Base-by-base conservation (phyloP, 192 early-diverging fungal genomes). In the Coemansia brasiliensis region DNA sequence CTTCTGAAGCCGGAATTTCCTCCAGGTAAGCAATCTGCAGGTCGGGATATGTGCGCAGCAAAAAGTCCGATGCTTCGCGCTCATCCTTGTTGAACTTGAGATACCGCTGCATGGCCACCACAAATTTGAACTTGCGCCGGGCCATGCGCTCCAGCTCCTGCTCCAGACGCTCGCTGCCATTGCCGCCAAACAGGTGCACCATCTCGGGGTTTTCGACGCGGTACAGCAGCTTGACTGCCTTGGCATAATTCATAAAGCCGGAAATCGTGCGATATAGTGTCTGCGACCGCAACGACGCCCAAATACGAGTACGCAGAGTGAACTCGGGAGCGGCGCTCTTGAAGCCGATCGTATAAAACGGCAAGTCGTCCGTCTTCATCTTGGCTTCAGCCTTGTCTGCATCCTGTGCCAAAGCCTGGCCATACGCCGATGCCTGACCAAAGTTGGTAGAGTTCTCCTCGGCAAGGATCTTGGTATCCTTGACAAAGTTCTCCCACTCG, bases 401-500 rank as follows among this genome's bases (percentile, higher is more conserved):
- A 41, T 74, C 68, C 73, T 81, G 79, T 3, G 72, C 69, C 32
- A 81, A 46, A 4, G 73, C 79, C 55, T 81, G 72, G 35, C 79
- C 81, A 50, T 73, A 72, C 5, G 73, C 69, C 11, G 74, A 75
- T 1, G 75, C 69, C 60, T 82, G 70, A 15, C 70, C 76, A 71
- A 82, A 83, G 72, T 73, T 73, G 61, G 61, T 45, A 49, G 77
- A 73, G 73, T 76, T 83, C 37, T 91, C 89, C 56, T 88, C 85
- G 12, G 83, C 90, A 64, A 92, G 48, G 13, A 87, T 85, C 80
- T 90, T 92, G 55, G 87, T 90, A 50, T 93, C 91, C 65, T 88
- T 85, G 42, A 91, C 92, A 81, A 92, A 94, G 75, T 94, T 94
- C 49, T 91, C 90, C 92, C 92, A 94, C 65, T 94, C 92, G 18